A percentile compares a stretch with the other conserved stretches of the same genome.
Conservation (phyloP, 306 rosid species). For the Arachis hypogaea region DNA sequence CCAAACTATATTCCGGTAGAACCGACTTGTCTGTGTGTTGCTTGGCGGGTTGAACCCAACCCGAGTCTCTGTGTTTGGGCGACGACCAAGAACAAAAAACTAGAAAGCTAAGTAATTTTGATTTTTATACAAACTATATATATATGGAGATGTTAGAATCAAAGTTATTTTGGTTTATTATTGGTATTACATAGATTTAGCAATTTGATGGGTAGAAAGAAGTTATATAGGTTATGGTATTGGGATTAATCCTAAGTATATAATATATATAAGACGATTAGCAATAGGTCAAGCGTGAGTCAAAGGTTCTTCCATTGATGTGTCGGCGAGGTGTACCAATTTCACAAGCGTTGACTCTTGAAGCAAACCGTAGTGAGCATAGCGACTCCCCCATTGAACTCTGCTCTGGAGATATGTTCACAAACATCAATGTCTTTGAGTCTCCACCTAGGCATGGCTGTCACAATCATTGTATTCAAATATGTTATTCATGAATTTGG, state of each 20-base stretch:
- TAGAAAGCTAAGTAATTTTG: slow-evolving; percentile 4
- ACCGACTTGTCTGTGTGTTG: too few relatives aligned
- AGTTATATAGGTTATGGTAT: slow-evolving; percentile 28
- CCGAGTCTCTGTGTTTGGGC: too few relatives aligned
- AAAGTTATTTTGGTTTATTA: slow-evolving; percentile 46
- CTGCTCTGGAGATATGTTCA: slow-evolving; percentile 82
- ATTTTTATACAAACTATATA: slow-evolving; percentile 58
- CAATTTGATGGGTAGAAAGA: slow-evolving; percentile 34
- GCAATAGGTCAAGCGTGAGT: slow-evolving; percentile 72
- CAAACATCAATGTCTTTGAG: slow-evolving; percentile 93
- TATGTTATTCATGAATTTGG: too few relatives aligned
- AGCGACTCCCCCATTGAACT: slow-evolving; percentile 81
- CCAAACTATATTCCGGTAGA: too few relatives aligned
- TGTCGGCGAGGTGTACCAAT: slow-evolving; percentile 93
- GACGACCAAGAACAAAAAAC: too few relatives aligned
- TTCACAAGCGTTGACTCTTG: slow-evolving; percentile 95
- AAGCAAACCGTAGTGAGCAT: slow-evolving; percentile 92
- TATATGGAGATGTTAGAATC: slow-evolving; percentile 60
- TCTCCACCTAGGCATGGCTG: slow-evolving; percentile 99
- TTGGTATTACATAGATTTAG: slow-evolving; percentile 32
- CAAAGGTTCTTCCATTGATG: slow-evolving; percentile 58
- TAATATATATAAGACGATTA: slow-evolving; percentile 32
- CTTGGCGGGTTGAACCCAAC: too few relatives aligned
- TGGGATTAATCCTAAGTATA: slow-evolving; percentile 15
- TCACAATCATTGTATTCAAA: slow-evolving; percentile 26